A percentile compares a stretch with the other conserved stretches of the same genome.
Evolutionary conservation across 495 filamentous ascomycete genomes (phyloP).

Genomic region (Aspergillus campestris): DNA sequence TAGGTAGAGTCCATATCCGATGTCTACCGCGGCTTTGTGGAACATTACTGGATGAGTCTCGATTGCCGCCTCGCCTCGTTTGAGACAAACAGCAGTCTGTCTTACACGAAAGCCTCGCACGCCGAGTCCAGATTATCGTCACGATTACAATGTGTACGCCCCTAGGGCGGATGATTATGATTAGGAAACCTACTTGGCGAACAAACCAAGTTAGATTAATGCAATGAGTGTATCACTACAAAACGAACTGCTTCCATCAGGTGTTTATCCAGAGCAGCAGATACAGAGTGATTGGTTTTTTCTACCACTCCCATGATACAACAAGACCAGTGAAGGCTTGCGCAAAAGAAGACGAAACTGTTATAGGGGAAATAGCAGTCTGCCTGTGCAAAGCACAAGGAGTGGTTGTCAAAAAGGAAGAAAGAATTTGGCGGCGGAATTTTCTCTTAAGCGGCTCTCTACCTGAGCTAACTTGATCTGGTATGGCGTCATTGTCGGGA

Average conservation of each 20-base stretch:
- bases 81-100: too few species aligned
- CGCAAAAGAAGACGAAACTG: constrained; percentile 33
- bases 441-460: constrained; percentile 7
- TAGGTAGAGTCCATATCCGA: too few species aligned
- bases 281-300: constrained; percentile 72
- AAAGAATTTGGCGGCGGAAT: constrained; percentile 13
- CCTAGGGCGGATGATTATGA: background rate
- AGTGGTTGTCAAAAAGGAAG: constrained; percentile 31
- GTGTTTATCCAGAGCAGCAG: constrained; percentile 79
- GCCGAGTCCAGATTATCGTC: background rate
- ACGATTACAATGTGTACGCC: background rate
- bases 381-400: constrained; percentile 41
- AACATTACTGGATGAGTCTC: too few species aligned
- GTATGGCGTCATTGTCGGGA: constrained; percentile 6
- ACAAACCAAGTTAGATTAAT: constrained; percentile 16
- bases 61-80: too few species aligned
- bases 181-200: background rate
- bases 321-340: constrained; percentile 66
- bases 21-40: too few species aligned
- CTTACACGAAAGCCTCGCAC: too few species aligned
- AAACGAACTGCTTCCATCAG: constrained; percentile 79
- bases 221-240: constrained; percentile 42
- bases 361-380: constrained; percentile 43
- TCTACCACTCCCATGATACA: constrained; percentile 58
- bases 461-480: constrained; percentile 7